Evolutionary conservation across 2,329 filamentous ascomycete genomes (phyloP).

Genomic region (Claviceps spartinae): DNA sequence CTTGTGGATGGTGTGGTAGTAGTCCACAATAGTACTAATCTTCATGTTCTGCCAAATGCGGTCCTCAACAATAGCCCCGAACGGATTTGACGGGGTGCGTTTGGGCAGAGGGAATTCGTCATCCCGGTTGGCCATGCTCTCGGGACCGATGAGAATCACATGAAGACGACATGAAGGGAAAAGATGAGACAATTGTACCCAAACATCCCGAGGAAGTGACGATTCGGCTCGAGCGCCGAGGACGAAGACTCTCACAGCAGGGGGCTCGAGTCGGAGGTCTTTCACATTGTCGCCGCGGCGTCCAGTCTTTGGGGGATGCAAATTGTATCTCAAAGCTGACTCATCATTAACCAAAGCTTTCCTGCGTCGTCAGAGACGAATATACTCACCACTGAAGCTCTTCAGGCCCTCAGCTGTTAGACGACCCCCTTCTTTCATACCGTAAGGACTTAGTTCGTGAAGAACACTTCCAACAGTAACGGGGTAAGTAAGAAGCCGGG

Average conservation of each 20-base stretch:
- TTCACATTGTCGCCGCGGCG: constrained; percentile 55
- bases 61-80: constrained; percentile 87
- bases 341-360: background rate
- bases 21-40: constrained; percentile 94
- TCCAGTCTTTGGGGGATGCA: constrained; percentile 76
- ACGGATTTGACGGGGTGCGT: constrained; percentile 75
- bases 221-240: constrained; percentile 95
- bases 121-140: constrained; percentile 90
- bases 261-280: constrained; percentile 69
- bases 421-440: constrained; percentile 57
- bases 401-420: constrained; percentile 82
- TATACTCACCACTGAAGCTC: constrained; percentile 69
- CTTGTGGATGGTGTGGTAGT: constrained; percentile 92
- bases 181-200: constrained; percentile 86
- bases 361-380: too few species aligned
- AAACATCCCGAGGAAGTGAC: constrained; percentile 82
- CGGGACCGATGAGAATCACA: constrained; percentile 86
- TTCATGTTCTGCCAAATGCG: constrained; percentile 81
- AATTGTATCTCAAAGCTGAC: constrained; percentile 75
- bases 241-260: constrained; percentile 82
- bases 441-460: constrained; percentile 90
- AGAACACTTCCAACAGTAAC: constrained; percentile 81
- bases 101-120: constrained; percentile 82
- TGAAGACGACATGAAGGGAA: constrained; percentile 90
- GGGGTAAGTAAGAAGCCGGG: constrained; percentile 84